Percentiles rank a stretch among this genome's conserved stretches.
These are phyloP conservation scores for Claviceps citrina DNA, from an alignment of 2,329 filamentous ascomycete genomes.

Conservation along the genomic window DNA sequence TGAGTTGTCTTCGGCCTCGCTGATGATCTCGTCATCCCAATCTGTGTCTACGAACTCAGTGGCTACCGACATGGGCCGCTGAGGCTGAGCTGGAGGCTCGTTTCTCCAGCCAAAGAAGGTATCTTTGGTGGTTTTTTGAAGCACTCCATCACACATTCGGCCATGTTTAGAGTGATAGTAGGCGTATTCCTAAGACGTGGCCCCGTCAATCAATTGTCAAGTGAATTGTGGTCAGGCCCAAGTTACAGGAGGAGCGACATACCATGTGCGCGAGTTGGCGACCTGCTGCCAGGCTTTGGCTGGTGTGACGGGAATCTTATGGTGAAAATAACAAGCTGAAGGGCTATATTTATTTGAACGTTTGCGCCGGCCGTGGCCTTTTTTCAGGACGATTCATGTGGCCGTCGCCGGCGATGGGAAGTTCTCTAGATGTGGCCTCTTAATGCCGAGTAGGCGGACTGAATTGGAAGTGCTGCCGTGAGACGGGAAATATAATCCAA, in stretches of 20 bases:
- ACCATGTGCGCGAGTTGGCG: conserved; percentile 2
- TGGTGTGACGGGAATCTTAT: neutral
- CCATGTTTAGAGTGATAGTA: conserved; percentile 21
- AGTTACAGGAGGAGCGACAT: neutral
- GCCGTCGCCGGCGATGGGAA: conserved; percentile 24
- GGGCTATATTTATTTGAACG: neutral
- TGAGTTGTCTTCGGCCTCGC: conserved; percentile 48
- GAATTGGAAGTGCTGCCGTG: conserved; percentile 10
- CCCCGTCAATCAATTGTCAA: conserved; percentile 1
- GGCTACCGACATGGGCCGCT: conserved; percentile 51
- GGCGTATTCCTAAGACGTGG: conserved; percentile 19
- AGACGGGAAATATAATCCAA: conserved; percentile 8
- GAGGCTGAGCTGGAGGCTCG: conserved; percentile 28
- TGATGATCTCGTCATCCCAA: conserved; percentile 42
- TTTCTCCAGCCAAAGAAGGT: conserved; percentile 45
- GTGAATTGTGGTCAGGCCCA: neutral
- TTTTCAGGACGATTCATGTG: neutral
- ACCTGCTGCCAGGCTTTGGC: neutral
- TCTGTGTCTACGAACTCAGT: conserved; percentile 72
- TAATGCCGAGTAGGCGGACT: neutral
- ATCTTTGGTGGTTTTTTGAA: conserved; percentile 36
- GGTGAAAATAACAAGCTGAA: too few relatives aligned
- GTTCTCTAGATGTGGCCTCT: conserved; percentile 8
- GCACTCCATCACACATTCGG: conserved; percentile 34
- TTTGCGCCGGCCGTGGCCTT: neutral